Conservation (phyloP, 208 protist species). For the Acanthamoeba royreba region DNA sequence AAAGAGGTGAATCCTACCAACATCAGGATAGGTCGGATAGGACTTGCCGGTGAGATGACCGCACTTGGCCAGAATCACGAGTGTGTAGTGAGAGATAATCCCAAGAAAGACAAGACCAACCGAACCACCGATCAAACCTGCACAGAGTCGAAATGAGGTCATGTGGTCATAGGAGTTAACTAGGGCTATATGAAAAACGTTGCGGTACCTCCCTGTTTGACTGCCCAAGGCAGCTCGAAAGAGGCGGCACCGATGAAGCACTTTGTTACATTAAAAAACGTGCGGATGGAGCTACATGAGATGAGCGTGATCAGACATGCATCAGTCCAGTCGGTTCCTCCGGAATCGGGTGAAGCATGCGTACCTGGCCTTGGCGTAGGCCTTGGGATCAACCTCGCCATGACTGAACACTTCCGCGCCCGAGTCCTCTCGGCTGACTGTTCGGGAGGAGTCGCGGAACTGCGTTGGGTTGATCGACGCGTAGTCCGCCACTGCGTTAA, state of each 20-base stretch:
- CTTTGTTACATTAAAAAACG: conserved; percentile 22
- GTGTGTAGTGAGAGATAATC: neutral
- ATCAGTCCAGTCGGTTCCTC: too few species aligned
- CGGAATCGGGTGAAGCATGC: neutral
- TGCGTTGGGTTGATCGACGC: neutral
- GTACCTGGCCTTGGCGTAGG: neutral
- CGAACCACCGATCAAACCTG: neutral
- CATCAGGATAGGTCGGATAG: conserved; percentile 6
- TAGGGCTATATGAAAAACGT: neutral
- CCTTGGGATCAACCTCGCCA: neutral
- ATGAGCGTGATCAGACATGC: too few species aligned
- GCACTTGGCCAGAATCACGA: conserved; percentile 19
- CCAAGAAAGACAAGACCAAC: neutral
- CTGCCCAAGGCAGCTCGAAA: neutral
- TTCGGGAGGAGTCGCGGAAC: neutral
- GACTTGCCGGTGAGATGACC: neutral
- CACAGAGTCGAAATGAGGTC: too few species aligned
- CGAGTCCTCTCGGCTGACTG: neutral
- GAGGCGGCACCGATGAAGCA: conserved; percentile 26
- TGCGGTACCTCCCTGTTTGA: neutral
- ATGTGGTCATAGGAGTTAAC: too few species aligned
- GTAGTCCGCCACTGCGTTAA: neutral
- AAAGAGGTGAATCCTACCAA: neutral
- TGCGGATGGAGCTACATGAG: too few species aligned
- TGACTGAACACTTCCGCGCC: neutral